phyloP scores from a whole-genome alignment of 176 grass and related monocot genomes.

The Triticum turgidum region DNA sequence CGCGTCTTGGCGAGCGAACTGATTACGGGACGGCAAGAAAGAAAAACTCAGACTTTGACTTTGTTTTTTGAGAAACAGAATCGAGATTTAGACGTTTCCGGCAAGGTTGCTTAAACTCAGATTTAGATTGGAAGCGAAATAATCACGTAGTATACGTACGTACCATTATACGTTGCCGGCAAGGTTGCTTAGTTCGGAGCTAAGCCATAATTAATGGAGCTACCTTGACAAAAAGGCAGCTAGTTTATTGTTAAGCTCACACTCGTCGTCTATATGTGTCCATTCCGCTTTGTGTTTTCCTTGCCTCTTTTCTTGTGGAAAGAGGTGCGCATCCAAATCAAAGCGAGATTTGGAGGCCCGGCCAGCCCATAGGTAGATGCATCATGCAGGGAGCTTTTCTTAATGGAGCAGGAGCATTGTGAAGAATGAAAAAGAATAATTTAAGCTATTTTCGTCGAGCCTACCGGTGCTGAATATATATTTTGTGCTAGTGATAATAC shows the following conservation, averaged over 20 bases:
- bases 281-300: neutral
- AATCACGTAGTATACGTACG: neutral
- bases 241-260: neutral
- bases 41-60: neutral
- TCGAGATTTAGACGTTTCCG: too few species aligned
- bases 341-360: constrained; percentile 4
- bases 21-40: neutral
- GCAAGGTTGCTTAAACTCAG: too few species aligned
- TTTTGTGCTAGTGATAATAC: neutral
- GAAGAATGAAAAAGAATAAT: neutral
- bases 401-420: neutral
- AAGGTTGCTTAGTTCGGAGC: constrained; percentile 19
- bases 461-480: neutral
- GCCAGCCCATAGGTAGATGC: neutral
- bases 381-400: neutral
- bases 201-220: constrained; percentile 6
- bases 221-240: neutral
- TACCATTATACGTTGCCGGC: neutral
- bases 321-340: constrained; percentile 8
- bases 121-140: constrained; percentile 1
- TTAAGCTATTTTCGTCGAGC: neutral
- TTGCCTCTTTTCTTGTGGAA: neutral
- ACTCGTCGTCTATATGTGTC: neutral
- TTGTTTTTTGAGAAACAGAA: too few species aligned
- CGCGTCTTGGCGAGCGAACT: neutral